phyloP scores from a whole-genome alignment of 2,329 filamentous ascomycete species.

The Harringtonia aguacate region DNA sequence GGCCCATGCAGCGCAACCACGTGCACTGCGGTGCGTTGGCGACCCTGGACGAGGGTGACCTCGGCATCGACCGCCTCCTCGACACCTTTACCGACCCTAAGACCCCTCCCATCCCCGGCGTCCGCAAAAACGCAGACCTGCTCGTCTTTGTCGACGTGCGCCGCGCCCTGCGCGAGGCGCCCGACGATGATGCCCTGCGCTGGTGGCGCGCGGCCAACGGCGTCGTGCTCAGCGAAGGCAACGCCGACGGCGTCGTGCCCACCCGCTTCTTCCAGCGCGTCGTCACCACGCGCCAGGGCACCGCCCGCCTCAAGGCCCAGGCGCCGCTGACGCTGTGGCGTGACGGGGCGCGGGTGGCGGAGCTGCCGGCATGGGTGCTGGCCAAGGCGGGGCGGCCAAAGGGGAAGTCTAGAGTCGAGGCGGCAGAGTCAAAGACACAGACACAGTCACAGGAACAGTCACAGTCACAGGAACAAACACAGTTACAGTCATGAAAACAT shows the following conservation, averaged over 20 bases:
- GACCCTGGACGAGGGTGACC: neutral
- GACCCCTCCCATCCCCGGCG: constrained; percentile 50
- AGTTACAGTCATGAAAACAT: too few species aligned
- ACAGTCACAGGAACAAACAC: too few species aligned
- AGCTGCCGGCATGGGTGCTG: constrained; percentile 50
- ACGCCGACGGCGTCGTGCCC: constrained; percentile 51
- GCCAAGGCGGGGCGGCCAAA: constrained; percentile 31
- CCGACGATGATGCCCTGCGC: constrained; percentile 37
- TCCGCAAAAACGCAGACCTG: constrained; percentile 67
- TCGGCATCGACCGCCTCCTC: neutral
- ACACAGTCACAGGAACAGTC: too few species aligned
- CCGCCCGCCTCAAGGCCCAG: constrained; percentile 22
- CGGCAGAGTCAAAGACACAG: neutral
- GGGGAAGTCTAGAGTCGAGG: constrained; percentile 6
- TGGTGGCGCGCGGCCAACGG: constrained; percentile 78
- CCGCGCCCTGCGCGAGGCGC: constrained; percentile 47
- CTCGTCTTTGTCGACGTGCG: constrained; percentile 67
- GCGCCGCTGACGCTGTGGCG: constrained; percentile 53
- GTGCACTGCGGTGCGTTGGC: constrained; percentile 64
- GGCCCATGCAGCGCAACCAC: constrained; percentile 74
- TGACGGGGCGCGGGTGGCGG: constrained; percentile 54
- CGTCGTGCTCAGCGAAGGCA: constrained; percentile 56
- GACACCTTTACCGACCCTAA: neutral
- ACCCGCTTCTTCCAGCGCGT: constrained; percentile 62
- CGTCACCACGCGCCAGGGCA: constrained; percentile 44